These are phyloP conservation scores for Metschnikowia gelsemii DNA, from an alignment of 805 yeast genomes.

Conservation along the genomic window DNA sequence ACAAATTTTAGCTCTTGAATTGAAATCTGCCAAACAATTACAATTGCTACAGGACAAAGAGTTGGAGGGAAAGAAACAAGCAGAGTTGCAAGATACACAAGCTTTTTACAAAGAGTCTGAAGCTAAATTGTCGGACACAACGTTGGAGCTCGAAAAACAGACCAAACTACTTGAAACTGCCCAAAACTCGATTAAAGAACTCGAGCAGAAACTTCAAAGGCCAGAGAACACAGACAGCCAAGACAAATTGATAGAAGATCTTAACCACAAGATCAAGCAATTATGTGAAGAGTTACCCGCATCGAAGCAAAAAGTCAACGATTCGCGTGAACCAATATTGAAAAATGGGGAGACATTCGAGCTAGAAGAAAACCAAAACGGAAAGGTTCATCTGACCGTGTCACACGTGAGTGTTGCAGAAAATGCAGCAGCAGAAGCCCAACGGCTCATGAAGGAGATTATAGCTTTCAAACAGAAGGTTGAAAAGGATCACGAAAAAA, in stretches of 20 bases:
- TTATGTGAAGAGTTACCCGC: constrained; percentile 6
- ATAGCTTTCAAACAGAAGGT: constrained; percentile 1
- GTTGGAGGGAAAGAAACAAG: neutral
- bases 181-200: neutral
- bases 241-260: neutral
- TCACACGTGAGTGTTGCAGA: too few relatives aligned
- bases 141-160: constrained; percentile 1
- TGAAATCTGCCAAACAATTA: too few relatives aligned
- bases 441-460: neutral
- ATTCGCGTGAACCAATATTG: neutral
- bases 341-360: neutral
- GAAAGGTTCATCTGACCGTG: neutral
- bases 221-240: neutral
- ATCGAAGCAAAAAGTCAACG: neutral
- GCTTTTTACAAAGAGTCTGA: constrained; percentile 5
- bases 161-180: constrained; percentile 1
- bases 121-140: neutral
- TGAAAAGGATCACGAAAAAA: neutral
- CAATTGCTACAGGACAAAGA: too few relatives aligned
- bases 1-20: too few relatives aligned
- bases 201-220: neutral
- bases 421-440: neutral
- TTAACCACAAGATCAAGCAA: neutral
- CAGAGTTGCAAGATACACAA: constrained; percentile 4
- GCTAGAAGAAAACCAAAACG: neutral